Evolutionary conservation across 2,329 filamentous ascomycete genomes (phyloP).

Genomic region (Xylaria multiplex): DNA sequence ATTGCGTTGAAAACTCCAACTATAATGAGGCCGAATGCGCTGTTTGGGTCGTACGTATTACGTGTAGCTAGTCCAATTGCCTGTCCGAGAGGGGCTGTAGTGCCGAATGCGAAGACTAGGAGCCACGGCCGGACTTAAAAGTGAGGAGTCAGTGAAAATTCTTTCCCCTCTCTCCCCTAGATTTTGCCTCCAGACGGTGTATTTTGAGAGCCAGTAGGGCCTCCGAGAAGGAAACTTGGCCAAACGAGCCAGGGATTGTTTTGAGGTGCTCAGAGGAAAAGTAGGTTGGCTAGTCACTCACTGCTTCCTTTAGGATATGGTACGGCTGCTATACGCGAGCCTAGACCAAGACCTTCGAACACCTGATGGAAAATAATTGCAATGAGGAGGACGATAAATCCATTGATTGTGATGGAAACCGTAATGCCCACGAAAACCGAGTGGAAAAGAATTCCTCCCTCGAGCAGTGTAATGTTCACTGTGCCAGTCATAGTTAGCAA

Average conservation of each 20-base stretch:
- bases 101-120: slow-evolving; percentile 70
- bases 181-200: background rate
- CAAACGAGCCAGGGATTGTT: background rate
- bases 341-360: slow-evolving; percentile 75
- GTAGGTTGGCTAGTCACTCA: slow-evolving; percentile 7
- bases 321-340: slow-evolving; percentile 75
- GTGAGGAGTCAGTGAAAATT: background rate
- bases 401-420: slow-evolving; percentile 73
- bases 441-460: slow-evolving; percentile 82
- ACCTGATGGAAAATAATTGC: slow-evolving; percentile 79
- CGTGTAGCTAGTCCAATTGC: slow-evolving; percentile 69
- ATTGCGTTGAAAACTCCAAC: slow-evolving; percentile 74
- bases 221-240: background rate
- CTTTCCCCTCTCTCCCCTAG: background rate
- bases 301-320: slow-evolving; percentile 65
- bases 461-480: slow-evolving; percentile 77
- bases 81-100: slow-evolving; percentile 72
- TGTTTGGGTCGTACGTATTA: slow-evolving; percentile 69
- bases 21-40: slow-evolving; percentile 70
- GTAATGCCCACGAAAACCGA: slow-evolving; percentile 81
- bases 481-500: background rate
- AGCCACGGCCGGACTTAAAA: slow-evolving; percentile 64
- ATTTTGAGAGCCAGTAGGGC: background rate
- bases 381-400: slow-evolving; percentile 72
- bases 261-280: background rate